phyloP scores from a whole-genome alignment of 106 monocot genomes.

The Acorus gramineus region DNA sequence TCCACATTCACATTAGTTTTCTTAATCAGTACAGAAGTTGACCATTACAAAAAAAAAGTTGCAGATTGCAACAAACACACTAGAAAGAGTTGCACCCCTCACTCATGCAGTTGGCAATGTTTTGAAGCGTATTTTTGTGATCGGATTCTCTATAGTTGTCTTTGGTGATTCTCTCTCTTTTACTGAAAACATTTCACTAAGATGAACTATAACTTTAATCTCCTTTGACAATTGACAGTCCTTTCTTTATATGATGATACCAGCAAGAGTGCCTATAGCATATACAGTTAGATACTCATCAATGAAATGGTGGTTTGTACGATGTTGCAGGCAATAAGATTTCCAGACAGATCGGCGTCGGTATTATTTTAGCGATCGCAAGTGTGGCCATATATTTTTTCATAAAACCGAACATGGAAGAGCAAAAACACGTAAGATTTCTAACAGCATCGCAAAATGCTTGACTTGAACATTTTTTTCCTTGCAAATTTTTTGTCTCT shows the following conservation, averaged over 20 bases:
- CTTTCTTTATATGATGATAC: background rate
- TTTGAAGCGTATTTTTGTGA: conserved; percentile 95
- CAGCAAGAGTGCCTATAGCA: no score
- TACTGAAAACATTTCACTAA: no score
- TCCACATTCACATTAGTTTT: no score
- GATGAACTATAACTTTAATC: background rate
- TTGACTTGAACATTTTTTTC: no score
- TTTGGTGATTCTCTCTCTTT: conserved; percentile 31
- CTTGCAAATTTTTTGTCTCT: no score
- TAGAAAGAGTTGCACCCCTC: conserved; percentile 98
- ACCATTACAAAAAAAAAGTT: background rate
- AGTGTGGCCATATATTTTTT: conserved; percentile 94
- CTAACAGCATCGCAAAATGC: no score
- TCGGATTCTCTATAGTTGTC: conserved; percentile 87
- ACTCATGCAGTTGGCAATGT: conserved; percentile 99
- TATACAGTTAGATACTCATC: no score
- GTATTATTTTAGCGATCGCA: conserved; percentile 82
- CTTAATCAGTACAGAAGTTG: no score
- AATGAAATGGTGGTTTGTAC: no score
- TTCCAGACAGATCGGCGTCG: conserved; percentile 88
- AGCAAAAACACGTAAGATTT: conserved; percentile 79
- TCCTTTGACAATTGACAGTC: background rate
- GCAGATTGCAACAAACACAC: conserved; percentile 91
- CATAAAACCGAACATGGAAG: conserved; percentile 92
- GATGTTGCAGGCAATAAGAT: conserved; percentile 72